Percentiles rank a stretch among this genome's conserved stretches.
These are phyloP conservation scores for Pichia heedii DNA, from an alignment of 805 yeast genomes.

Conservation along the genomic window DNA sequence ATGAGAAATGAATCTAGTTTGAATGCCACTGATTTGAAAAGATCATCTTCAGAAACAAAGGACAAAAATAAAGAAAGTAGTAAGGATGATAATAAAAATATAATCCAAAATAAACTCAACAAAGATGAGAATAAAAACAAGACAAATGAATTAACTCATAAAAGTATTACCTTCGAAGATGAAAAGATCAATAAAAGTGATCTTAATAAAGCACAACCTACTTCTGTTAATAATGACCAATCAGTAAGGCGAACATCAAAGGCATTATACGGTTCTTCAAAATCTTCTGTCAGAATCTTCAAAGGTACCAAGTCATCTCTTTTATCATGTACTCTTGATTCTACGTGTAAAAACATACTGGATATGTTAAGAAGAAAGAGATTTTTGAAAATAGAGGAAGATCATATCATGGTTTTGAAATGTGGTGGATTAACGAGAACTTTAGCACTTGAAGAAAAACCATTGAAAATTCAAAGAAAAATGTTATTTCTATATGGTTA, in stretches of 20 bases:
- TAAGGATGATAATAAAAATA: too few relatives aligned
- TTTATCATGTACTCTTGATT: constrained; percentile 67
- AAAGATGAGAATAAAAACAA: too few relatives aligned
- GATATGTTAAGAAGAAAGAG: constrained; percentile 69
- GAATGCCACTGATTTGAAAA: too few relatives aligned
- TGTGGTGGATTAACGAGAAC: constrained; percentile 72
- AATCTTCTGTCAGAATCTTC: constrained; percentile 54
- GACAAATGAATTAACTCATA: too few relatives aligned
- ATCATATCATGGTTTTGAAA: constrained; percentile 64
- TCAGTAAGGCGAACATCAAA: constrained; percentile 1
- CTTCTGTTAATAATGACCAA: not conserved
- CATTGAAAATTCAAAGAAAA: constrained; percentile 68
- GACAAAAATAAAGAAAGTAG: too few relatives aligned
- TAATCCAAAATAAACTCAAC: too few relatives aligned
- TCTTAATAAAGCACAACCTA: not conserved
- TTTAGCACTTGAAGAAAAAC: constrained; percentile 62
- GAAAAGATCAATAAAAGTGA: not conserved
- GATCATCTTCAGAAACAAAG: too few relatives aligned
- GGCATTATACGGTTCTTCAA: constrained; percentile 24
- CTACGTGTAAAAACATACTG: constrained; percentile 67
- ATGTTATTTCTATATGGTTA: constrained; percentile 71
- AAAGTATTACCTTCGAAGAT: too few relatives aligned
- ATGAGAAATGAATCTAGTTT: too few relatives aligned
- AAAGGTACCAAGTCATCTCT: constrained; percentile 77
- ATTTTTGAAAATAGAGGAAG: constrained; percentile 58